Conservation (phyloP, 2,329 filamentous ascomycete species). For the Dryadomyces quercus-mongolicae region DNA sequence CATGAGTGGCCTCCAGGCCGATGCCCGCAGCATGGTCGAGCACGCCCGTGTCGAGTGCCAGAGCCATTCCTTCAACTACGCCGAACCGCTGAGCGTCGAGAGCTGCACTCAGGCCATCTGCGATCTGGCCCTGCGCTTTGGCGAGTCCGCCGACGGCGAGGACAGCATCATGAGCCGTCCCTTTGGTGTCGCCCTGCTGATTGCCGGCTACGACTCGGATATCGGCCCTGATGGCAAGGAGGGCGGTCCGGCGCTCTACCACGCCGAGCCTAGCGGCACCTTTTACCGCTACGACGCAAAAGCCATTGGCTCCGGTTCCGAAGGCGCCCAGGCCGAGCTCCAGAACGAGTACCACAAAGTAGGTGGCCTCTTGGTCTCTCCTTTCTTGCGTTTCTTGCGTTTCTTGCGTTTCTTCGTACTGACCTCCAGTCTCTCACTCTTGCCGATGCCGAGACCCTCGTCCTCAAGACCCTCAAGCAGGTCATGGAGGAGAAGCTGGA, state of each 20-base stretch:
- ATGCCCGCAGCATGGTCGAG: conserved; percentile 95
- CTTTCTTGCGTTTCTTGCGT: background rate
- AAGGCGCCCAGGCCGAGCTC: conserved; percentile 93
- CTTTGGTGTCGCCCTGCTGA: conserved; percentile 91
- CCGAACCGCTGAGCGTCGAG: conserved; percentile 87
- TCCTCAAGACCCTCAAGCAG: conserved; percentile 96
- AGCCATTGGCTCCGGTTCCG: conserved; percentile 92
- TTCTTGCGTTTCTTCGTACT: background rate
- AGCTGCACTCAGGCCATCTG: conserved; percentile 98
- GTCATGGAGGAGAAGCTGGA: conserved; percentile 99
- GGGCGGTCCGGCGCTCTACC: conserved; percentile 92
- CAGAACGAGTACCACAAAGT: conserved; percentile 98
- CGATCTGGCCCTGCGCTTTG: conserved; percentile 89
- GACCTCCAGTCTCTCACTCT: conserved; percentile 65
- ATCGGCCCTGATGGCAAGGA: conserved; percentile 32
- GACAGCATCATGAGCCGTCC: conserved; percentile 98
- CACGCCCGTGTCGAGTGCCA: conserved; percentile 96
- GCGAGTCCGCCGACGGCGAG: conserved; percentile 92
- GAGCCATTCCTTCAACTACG: conserved; percentile 96
- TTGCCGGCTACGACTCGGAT: conserved; percentile 71
- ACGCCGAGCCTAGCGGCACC: conserved; percentile 93
- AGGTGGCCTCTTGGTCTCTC: background rate
- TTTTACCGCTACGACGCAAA: conserved; percentile 99
- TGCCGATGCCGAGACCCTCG: conserved; percentile 82
- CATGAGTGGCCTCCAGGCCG: conserved; percentile 95